A percentile compares a stretch with the other conserved stretches of the same genome.
These are phyloP conservation scores for Citrus hindsii DNA, from an alignment of 345 rosid species.

Conservation along the genomic window DNA sequence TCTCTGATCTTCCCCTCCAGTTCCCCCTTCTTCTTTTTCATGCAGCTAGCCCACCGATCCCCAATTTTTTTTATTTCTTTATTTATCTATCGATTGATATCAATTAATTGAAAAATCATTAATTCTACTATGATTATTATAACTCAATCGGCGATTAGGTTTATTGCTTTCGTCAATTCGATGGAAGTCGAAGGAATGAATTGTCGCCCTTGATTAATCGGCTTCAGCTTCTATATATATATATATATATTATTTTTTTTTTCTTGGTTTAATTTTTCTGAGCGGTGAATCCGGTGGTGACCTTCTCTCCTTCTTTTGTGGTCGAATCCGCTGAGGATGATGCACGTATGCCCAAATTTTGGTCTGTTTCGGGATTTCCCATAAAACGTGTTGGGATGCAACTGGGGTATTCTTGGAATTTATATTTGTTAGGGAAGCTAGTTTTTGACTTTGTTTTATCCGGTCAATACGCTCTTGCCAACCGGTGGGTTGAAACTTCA, in stretches of 20 bases:
- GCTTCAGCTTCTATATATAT: not conserved
- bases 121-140: no score
- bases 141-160: not conserved
- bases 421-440: no score
- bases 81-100: not conserved
- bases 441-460: not conserved
- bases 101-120: no score
- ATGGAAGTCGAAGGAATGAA: not conserved
- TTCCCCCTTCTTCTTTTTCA: constrained; percentile 21
- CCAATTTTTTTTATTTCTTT: not conserved
- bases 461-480: not conserved
- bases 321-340: not conserved
- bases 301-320: not conserved
- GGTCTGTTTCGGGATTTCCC: not conserved
- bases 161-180: not conserved
- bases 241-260: not conserved
- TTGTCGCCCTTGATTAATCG: not conserved
- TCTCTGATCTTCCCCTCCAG: constrained; percentile 8
- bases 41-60: constrained; percentile 1
- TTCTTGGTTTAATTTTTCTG: no score
- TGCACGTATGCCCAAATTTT: not conserved
- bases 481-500: not conserved
- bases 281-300: not conserved
- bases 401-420: no score
- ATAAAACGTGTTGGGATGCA: not conserved